Evolutionary conservation across 2,329 filamentous ascomycete genomes (phyloP).

Genomic region (Fusarium setosum): DNA sequence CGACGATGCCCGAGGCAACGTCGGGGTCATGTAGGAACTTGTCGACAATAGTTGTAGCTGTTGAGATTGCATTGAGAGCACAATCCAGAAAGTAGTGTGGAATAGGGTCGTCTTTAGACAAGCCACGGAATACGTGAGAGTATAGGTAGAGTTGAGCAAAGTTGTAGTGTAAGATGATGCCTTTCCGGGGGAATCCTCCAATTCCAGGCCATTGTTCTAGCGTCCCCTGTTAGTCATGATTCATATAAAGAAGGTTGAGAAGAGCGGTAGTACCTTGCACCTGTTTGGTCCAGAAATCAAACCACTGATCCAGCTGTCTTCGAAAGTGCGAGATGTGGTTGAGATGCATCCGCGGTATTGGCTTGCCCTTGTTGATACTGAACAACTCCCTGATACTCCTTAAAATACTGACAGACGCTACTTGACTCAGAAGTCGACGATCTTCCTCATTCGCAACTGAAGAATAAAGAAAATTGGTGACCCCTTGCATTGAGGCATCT

Average conservation of each 20-base stretch:
- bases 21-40: conserved; percentile 54
- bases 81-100: conserved; percentile 45
- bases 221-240: background rate
- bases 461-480: conserved; percentile 62
- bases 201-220: conserved; percentile 50
- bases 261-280: conserved; percentile 37
- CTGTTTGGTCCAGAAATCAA: conserved; percentile 46
- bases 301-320: conserved; percentile 50
- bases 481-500: conserved; percentile 64
- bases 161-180: conserved; percentile 50
- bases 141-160: conserved; percentile 54
- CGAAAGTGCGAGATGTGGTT: conserved; percentile 53
- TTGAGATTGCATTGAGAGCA: conserved; percentile 42
- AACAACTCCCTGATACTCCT: conserved; percentile 65
- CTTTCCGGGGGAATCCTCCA: conserved; percentile 50
- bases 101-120: conserved; percentile 42
- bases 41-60: conserved; percentile 55
- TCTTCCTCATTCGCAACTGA: conserved; percentile 63
- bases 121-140: conserved; percentile 51
- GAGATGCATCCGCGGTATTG: conserved; percentile 61
- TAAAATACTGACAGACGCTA: conserved; percentile 66
- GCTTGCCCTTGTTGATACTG: conserved; percentile 63
- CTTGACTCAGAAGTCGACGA: conserved; percentile 66
- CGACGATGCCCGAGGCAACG: conserved; percentile 49
- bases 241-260: rapidly evolving